Evolutionary conservation across 345 rosid species (phyloP).

Genomic region (Moricandia moricandioides): DNA sequence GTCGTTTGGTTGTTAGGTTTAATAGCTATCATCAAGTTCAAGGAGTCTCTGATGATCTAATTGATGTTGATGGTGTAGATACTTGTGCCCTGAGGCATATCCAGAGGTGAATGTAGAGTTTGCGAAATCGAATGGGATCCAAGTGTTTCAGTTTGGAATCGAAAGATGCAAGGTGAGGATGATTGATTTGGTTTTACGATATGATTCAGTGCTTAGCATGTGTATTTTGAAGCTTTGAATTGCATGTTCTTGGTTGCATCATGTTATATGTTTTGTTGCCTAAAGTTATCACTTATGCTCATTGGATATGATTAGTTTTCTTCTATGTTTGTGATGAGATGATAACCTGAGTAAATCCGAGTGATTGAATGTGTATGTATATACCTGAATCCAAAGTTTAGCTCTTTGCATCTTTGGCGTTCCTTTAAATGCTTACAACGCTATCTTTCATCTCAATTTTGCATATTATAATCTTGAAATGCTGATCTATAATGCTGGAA

Average conservation of each 20-base stretch:
- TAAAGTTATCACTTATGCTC: neutral
- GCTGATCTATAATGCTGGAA: too few species aligned
- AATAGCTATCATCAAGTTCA: too few species aligned
- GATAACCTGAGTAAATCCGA: neutral
- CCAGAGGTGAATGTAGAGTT: slow-evolving; percentile 57
- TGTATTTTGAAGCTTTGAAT: slow-evolving; percentile 9
- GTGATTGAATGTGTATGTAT: too few species aligned
- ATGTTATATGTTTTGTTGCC: neutral
- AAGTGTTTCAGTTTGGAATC: slow-evolving; percentile 74
- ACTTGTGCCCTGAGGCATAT: slow-evolving; percentile 68
- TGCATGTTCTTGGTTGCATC: neutral
- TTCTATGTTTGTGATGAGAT: neutral
- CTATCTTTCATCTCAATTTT: too few species aligned
- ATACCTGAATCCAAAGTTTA: too few species aligned
- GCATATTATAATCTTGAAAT: too few species aligned
- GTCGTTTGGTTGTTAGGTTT: too few species aligned
- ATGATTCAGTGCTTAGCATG: neutral
- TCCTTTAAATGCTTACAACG: too few species aligned
- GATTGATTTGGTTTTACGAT: neutral
- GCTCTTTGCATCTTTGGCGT: too few species aligned
- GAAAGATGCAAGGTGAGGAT: slow-evolving; percentile 62
- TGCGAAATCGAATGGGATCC: slow-evolving; percentile 52
- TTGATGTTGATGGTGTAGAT: slow-evolving; percentile 39
- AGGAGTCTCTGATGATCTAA: neutral
- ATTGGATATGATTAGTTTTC: too few species aligned